Conservation (phyloP, 2,329 filamentous ascomycete genomes). For the Apiospora phragmitis region DNA sequence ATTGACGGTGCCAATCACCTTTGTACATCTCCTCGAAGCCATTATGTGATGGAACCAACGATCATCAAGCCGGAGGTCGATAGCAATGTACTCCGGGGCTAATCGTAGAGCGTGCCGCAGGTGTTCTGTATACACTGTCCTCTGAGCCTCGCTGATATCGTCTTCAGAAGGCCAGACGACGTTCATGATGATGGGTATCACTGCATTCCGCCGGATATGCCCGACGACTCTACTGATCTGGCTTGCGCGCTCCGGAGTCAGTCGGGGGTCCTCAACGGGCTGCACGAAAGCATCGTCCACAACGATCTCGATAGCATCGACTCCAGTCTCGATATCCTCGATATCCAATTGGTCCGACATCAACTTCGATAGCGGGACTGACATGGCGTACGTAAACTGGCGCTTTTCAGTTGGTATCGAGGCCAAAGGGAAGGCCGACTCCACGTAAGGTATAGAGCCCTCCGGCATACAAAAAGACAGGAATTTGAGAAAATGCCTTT, state of each 20-base stretch:
- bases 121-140: conserved; percentile 52
- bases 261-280: conserved; percentile 11
- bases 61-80: conserved; percentile 61
- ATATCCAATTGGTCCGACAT: conserved; percentile 56
- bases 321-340: conserved; percentile 65
- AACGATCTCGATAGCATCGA: conserved; percentile 66
- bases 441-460: conserved; percentile 56
- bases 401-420: conserved; percentile 60
- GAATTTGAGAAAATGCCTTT: conserved; percentile 70
- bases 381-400: conserved; percentile 67
- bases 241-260: conserved; percentile 37
- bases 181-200: conserved; percentile 59
- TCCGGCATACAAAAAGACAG: conserved; percentile 60
- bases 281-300: conserved; percentile 41
- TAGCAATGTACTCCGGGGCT: conserved; percentile 61
- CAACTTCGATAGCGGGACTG: conserved; percentile 59
- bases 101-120: conserved; percentile 61
- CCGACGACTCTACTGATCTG: conserved; percentile 60
- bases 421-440: conserved; percentile 66
- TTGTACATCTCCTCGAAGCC: conserved; percentile 53
- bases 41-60: conserved; percentile 51
- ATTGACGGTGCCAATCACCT: conserved; percentile 60
- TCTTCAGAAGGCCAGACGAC: conserved; percentile 38
- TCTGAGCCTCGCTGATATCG: conserved; percentile 23
- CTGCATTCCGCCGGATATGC: conserved; percentile 61